phyloP scores from a whole-genome alignment of 345 rosid genomes.

The Populus alba region DNA sequence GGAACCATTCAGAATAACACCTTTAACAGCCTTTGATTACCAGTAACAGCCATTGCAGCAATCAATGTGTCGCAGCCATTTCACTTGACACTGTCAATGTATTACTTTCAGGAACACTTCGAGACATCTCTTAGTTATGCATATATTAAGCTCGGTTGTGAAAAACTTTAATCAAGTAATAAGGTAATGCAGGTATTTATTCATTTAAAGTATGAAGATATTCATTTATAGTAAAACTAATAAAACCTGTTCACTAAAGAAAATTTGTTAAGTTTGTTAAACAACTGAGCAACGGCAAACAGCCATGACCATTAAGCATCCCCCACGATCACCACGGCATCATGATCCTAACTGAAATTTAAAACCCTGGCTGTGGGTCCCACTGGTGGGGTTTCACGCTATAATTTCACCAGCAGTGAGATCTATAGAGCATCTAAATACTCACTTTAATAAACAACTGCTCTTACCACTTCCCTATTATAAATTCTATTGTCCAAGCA shows the following conservation, averaged over 20 bases:
- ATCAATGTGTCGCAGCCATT: neutral
- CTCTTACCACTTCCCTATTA: neutral
- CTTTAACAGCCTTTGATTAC: neutral
- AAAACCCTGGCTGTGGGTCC: neutral
- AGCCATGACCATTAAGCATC: neutral
- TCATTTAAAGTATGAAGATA: neutral
- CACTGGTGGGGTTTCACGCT: neutral
- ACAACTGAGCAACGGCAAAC: neutral
- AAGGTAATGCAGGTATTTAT: neutral
- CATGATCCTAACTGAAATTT: neutral
- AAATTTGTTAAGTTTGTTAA: neutral
- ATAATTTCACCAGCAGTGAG: neutral
- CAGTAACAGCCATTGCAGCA: neutral
- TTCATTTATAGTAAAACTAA: neutral
- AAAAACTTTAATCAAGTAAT: neutral
- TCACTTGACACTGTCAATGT: neutral
- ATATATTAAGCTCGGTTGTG: neutral
- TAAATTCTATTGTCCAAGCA: neutral
- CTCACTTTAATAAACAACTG: neutral
- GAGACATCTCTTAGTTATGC: neutral
- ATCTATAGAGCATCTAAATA: neutral
- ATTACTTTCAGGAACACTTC: neutral
- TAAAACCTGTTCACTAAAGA: neutral
- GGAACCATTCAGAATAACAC: neutral
- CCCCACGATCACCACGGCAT: neutral